Base-by-base conservation (phyloP, 495 filamentous ascomycete genomes). In the Talaromyces nanjingensis region DNA sequence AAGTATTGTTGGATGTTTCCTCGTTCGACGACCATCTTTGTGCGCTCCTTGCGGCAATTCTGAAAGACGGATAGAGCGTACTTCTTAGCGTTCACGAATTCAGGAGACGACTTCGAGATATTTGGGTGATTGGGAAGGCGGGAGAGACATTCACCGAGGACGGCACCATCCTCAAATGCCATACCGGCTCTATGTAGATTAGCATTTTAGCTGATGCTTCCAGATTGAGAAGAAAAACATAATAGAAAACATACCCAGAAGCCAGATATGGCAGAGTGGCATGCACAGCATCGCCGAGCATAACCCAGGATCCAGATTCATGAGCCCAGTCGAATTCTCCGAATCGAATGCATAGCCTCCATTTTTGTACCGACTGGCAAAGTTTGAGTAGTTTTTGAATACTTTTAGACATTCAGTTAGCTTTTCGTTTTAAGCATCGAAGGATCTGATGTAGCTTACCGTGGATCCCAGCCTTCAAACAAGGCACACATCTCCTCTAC, bases 401-500 rank as follows among this genome's bases (percentile, higher is more conserved):
- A 2, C 52, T 55, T 55, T 74, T 76, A 16, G 2, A 72, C 74
- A 18, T 14, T 9, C 0, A 3, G 7, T 67, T 22, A 66, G 49
- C 42, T 37, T 1, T 9, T 27, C 16, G 25, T 24, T 20, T 49
- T 9, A 20, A 49, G 16, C 76, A 80, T 37, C 79, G 70, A 1
- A 66, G 65, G 3, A 84, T 70, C 7, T 82, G 74, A 47, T 77
- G 73, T 8, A 8, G 70, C 78, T 49, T 81, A 82, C 67, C 77
- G 73, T 59, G 79, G 78, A 71, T 84, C 82, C 87, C 87, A 89
- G 12, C 72, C 80, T 61, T 80, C 73, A 58, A 84, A 90, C 33
- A 86, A 69, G 0, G 77, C 76, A 67, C 82, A 77, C 88, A 91
- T 90, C 68, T 91, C 88, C 59, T 84, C 79, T 12, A 89, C 76